Evolutionary conservation across 139 green algal species (phyloP).

Genomic region (Chlamydomonas schloesseri): DNA sequence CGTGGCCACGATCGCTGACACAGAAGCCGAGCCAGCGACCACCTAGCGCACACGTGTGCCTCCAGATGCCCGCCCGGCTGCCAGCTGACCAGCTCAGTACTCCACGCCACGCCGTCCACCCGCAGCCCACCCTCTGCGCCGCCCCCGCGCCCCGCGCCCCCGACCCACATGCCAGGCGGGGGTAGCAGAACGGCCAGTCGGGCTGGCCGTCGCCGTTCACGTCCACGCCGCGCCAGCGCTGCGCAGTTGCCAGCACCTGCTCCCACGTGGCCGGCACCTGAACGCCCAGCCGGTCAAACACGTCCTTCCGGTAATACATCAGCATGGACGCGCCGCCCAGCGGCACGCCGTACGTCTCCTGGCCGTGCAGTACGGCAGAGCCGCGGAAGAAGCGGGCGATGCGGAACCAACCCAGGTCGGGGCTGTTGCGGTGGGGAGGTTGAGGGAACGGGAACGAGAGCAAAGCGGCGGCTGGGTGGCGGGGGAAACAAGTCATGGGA

Average conservation of each 20-base stretch:
- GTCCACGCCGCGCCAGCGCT: not conserved
- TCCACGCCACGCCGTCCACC: too few relatives aligned
- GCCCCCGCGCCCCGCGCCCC: too few relatives aligned
- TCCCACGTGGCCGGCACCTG: slow-evolving; percentile 25
- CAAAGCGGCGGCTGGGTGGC: too few relatives aligned
- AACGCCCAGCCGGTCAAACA: not conserved
- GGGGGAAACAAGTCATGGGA: not conserved
- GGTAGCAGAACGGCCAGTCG: not conserved
- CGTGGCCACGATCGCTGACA: too few relatives aligned
- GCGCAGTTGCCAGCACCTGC: not conserved
- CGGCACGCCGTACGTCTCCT: slow-evolving; percentile 1
- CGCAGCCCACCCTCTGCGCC: too few relatives aligned
- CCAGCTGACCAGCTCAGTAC: too few relatives aligned
- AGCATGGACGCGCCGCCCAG: not conserved
- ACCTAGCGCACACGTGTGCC: too few relatives aligned
- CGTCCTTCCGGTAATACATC: slow-evolving; percentile 16
- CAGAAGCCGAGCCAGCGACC: too few relatives aligned
- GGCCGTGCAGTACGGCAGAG: not conserved
- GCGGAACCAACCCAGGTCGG: slow-evolving; percentile 10
- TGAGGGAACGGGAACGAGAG: not conserved
- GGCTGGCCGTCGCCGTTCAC: not conserved
- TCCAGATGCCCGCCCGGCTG: too few relatives aligned
- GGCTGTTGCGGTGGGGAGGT: not conserved
- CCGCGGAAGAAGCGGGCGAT: slow-evolving; percentile 15
- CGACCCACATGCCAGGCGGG: not conserved